A percentile compares a stretch with the other conserved stretches of the same genome.
Evolutionary conservation across 768 basidiomycete species (phyloP).

Genomic region (Phallus indusiatus): DNA sequence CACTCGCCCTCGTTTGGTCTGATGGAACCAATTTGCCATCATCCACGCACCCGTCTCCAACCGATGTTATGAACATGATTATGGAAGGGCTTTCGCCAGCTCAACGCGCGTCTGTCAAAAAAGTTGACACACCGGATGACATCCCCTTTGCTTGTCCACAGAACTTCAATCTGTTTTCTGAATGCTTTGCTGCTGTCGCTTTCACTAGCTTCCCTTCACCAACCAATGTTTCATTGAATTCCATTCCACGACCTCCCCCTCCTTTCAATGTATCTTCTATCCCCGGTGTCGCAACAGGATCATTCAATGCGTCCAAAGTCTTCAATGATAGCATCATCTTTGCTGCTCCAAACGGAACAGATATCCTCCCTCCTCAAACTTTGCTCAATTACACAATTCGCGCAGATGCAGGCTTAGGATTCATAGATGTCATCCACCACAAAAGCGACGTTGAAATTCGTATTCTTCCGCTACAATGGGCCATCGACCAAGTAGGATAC

Average conservation of each 20-base stretch:
- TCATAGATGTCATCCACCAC: constrained; percentile 58
- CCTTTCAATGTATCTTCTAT: constrained; percentile 21
- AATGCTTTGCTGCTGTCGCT: constrained; percentile 59
- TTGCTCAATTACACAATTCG: constrained; percentile 53
- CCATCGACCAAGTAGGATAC: constrained; percentile 52
- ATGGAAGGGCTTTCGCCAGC: constrained; percentile 38
- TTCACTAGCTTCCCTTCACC: constrained; percentile 32
- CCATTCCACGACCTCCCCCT: constrained; percentile 32
- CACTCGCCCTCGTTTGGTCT: constrained; percentile 51
- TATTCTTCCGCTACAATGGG: constrained; percentile 68
- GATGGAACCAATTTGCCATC: constrained; percentile 48
- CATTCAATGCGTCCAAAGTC: background rate
- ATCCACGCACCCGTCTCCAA: constrained; percentile 42
- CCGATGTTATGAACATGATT: constrained; percentile 50
- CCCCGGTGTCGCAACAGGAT: background rate
- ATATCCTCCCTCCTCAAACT: background rate
- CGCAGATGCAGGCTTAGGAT: constrained; percentile 53
- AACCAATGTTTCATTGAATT: constrained; percentile 11
- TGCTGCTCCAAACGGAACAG: constrained; percentile 5
- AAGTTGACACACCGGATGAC: constrained; percentile 36
- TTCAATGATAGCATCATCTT: background rate
- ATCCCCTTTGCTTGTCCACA: constrained; percentile 55
- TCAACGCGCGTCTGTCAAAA: constrained; percentile 41
- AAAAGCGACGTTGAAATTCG: constrained; percentile 59
- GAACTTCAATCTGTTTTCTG: constrained; percentile 62